Percentiles rank a stretch among this genome's conserved stretches.
Conservation (phyloP, 176 grass and related monocot species). For the Ananas comosus region DNA sequence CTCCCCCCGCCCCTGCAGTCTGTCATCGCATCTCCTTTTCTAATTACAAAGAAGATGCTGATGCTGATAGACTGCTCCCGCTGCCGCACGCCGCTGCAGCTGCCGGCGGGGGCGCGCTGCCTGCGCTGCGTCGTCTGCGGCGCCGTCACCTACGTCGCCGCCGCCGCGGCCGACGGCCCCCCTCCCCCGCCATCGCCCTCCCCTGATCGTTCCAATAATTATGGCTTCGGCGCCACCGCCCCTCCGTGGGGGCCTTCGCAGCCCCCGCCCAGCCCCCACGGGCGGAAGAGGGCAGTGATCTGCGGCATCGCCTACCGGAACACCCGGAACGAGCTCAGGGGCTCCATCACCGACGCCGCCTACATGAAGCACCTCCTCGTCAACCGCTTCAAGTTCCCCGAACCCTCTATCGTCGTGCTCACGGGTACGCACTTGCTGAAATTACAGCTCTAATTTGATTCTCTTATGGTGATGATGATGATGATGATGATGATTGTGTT, state of each 20-base stretch:
- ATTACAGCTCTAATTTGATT: too few relatives aligned
- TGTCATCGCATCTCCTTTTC: too few relatives aligned
- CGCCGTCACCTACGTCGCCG: conserved; percentile 50
- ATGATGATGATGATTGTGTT: too few relatives aligned
- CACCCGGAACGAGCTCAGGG: conserved; percentile 87
- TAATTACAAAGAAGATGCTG: conserved; percentile 15
- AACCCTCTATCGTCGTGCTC: conserved; percentile 88
- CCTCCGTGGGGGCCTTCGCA: conserved; percentile 23
- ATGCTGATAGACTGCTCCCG: conserved; percentile 84
- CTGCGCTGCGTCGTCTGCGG: conserved; percentile 81
- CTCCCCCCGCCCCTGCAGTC: too few relatives aligned
- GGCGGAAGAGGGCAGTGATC: conserved; percentile 85
- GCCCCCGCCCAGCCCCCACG: conserved; percentile 56
- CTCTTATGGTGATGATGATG: too few relatives aligned
- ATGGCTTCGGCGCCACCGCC: not conserved
- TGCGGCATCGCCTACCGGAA: conserved; percentile 79
- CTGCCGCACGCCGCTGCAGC: conserved; percentile 66
- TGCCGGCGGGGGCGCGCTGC: conserved; percentile 68
- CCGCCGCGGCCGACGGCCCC: not conserved
- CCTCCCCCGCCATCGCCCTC: not conserved
- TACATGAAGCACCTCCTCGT: conserved; percentile 87
- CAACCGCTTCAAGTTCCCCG: conserved; percentile 78
- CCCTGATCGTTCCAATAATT: not conserved
- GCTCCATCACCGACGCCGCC: conserved; percentile 89
- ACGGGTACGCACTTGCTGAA: conserved; percentile 28